Percentiles rank a stretch among this genome's conserved stretches.
Evolutionary conservation across 2,329 filamentous ascomycete species (phyloP).

Genomic region (Ramularia collo-cygni): DNA sequence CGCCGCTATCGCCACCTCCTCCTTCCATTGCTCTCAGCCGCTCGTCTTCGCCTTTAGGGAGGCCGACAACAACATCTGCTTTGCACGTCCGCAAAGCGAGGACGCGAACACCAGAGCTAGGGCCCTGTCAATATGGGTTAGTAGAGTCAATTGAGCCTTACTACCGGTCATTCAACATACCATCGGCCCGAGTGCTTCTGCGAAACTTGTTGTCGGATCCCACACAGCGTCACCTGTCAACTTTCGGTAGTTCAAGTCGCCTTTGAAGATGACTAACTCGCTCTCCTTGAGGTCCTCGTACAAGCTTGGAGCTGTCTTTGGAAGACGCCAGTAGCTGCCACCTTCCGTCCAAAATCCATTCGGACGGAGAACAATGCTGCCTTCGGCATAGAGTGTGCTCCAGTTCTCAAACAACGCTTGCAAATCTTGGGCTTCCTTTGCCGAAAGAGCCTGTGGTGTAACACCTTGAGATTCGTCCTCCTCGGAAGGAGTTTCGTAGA

Average conservation of each 20-base stretch:
- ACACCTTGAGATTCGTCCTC: conserved; percentile 52
- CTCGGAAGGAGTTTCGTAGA: conserved; percentile 70
- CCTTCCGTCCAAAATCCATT: conserved; percentile 88
- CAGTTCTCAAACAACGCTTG: conserved; percentile 75
- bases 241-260: conserved; percentile 94
- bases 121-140: conserved; percentile 42
- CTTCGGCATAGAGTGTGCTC: conserved; percentile 72
- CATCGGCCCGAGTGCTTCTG: conserved; percentile 75
- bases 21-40: conserved; percentile 60
- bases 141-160: background rate
- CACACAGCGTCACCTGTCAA: conserved; percentile 81
- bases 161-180: no score
- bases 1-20: conserved; percentile 62
- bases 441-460: conserved; percentile 55
- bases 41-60: conserved; percentile 78
- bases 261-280: conserved; percentile 92
- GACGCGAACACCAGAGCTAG: conserved; percentile 72
- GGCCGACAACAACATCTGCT: conserved; percentile 86
- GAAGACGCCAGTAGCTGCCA: conserved; percentile 84
- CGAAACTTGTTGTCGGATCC: conserved; percentile 82
- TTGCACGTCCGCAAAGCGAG: conserved; percentile 91
- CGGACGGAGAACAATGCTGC: conserved; percentile 72
- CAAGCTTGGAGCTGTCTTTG: conserved; percentile 58
- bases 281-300: conserved; percentile 71
- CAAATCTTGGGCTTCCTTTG: conserved; percentile 61